Conservation (phyloP, 2,329 filamentous ascomycete genomes). For the Lecanicillium sp. region DNA sequence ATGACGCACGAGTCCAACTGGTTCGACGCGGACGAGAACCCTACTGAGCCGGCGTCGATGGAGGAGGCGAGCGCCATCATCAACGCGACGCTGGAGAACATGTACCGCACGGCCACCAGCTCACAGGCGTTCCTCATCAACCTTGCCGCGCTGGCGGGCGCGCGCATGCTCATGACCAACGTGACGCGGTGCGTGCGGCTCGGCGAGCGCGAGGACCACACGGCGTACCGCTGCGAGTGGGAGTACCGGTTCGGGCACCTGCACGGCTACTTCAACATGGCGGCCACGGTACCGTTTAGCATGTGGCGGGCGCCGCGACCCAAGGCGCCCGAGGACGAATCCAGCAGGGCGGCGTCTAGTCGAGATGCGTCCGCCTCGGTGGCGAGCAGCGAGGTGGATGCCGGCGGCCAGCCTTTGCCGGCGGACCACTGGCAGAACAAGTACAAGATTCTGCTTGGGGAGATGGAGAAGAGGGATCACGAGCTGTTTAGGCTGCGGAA, state of each 20-base stretch:
- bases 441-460: conserved; percentile 50
- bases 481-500: conserved; percentile 36
- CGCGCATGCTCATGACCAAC: conserved; percentile 39
- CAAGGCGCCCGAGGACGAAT: conserved; percentile 11
- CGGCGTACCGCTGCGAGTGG: conserved; percentile 46
- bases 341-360: conserved; percentile 9
- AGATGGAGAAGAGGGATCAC: conserved; percentile 51
- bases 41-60: conserved; percentile 33
- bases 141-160: conserved; percentile 48
- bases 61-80: conserved; percentile 49
- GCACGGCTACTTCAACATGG: conserved; percentile 44
- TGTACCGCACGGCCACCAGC: conserved; percentile 41
- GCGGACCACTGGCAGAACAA: conserved; percentile 42
- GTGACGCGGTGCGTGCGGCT: conserved; percentile 33
- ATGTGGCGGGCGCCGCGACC: conserved; percentile 30
- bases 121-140: conserved; percentile 53
- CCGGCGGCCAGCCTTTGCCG: conserved; percentile 14
- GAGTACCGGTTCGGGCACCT: conserved; percentile 47
- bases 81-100: conserved; percentile 43
- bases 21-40: conserved; percentile 39
- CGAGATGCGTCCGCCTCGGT: too few species aligned
- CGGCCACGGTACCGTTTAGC: conserved; percentile 36
- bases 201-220: conserved; percentile 32
- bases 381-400: conserved; percentile 11
- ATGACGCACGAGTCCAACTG: conserved; percentile 43